Evolutionary conservation across 495 filamentous ascomycete genomes (phyloP).

Genomic region (Aspergillus mulundensis): DNA sequence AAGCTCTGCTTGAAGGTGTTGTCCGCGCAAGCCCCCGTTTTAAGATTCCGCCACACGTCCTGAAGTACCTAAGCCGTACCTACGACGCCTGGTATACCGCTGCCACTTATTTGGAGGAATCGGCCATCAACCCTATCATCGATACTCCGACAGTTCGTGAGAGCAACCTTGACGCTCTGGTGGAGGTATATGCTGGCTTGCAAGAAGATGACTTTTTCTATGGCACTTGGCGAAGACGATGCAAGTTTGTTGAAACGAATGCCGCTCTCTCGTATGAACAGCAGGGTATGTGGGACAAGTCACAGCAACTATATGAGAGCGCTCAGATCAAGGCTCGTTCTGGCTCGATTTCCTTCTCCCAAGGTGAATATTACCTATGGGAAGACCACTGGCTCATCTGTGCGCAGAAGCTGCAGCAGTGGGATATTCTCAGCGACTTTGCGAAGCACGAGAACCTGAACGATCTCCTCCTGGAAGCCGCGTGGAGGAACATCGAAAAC

Average conservation of each 20-base stretch:
- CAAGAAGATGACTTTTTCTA: slow-evolving; percentile 98
- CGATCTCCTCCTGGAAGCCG: slow-evolving; percentile 90
- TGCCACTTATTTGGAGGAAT: slow-evolving; percentile 76
- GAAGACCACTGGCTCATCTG: slow-evolving; percentile 99
- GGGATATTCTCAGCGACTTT: slow-evolving; percentile 95
- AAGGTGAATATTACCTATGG: slow-evolving; percentile 97
- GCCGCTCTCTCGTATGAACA: slow-evolving; percentile 96
- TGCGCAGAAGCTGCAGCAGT: slow-evolving; percentile 96
- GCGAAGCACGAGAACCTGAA: slow-evolving; percentile 99
- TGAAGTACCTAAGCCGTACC: slow-evolving; percentile 86
- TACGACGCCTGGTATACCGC: slow-evolving; percentile 97
- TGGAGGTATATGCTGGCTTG: slow-evolving; percentile 83
- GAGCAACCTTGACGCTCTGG: slow-evolving; percentile 88
- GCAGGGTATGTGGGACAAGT: slow-evolving; percentile 98
- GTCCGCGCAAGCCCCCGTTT: slow-evolving; percentile 77
- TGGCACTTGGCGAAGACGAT: slow-evolving; percentile 91
- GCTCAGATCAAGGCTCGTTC: slow-evolving; percentile 96
- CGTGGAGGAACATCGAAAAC: slow-evolving; percentile 88
- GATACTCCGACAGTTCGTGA: slow-evolving; percentile 81
- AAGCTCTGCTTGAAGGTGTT: slow-evolving; percentile 80
- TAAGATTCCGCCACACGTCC: slow-evolving; percentile 89
- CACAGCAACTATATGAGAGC: slow-evolving; percentile 90
- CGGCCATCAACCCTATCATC: slow-evolving; percentile 73
- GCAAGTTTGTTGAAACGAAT: slow-evolving; percentile 94
- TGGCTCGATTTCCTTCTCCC: slow-evolving; percentile 87